These are phyloP conservation scores for Salix arbutifolia DNA, from an alignment of 345 rosid genomes.

Conservation along the genomic window DNA sequence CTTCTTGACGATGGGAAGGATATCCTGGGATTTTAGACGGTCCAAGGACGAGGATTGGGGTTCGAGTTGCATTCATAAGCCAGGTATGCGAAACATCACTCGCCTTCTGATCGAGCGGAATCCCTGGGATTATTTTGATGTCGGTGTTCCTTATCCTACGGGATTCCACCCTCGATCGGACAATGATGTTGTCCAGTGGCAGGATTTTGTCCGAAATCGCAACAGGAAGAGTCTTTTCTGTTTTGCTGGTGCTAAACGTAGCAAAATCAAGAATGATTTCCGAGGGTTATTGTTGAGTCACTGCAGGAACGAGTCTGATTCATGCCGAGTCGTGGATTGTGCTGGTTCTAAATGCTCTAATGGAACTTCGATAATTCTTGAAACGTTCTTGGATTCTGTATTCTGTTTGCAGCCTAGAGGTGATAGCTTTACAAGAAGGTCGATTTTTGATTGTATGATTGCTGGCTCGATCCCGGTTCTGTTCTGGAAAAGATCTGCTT, in stretches of 20 bases:
- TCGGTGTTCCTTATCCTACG: slow-evolving; percentile 93
- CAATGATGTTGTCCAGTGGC: slow-evolving; percentile 70
- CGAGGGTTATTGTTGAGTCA: slow-evolving; percentile 59
- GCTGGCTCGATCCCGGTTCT: slow-evolving; percentile 96
- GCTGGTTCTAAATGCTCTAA: slow-evolving; percentile 54
- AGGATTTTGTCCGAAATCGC: slow-evolving; percentile 57
- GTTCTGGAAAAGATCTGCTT: slow-evolving; percentile 87
- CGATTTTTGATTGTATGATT: slow-evolving; percentile 90
- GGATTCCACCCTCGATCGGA: slow-evolving; percentile 93
- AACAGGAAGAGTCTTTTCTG: slow-evolving; percentile 63
- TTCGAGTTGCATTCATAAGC: slow-evolving; percentile 70
- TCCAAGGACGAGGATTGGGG: slow-evolving; percentile 82
- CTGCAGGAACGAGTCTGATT: slow-evolving; percentile 48
- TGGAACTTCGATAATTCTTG: slow-evolving; percentile 68
- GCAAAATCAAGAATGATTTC: slow-evolving; percentile 60
- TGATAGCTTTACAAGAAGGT: slow-evolving; percentile 89
- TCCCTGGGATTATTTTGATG: slow-evolving; percentile 95
- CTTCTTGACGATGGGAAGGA: slow-evolving; percentile 86
- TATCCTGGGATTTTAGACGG: slow-evolving; percentile 96
- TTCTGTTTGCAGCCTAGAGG: slow-evolving; percentile 94
- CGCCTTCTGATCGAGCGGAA: slow-evolving; percentile 94
- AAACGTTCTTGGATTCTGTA: slow-evolving; percentile 69
- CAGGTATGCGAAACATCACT: slow-evolving; percentile 85
- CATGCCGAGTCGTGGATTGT: slow-evolving; percentile 68
- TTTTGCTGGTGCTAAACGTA: slow-evolving; percentile 85